Percentiles rank a stretch among this genome's conserved stretches.
phyloP scores from a whole-genome alignment of 2,329 filamentous ascomycete genomes.

The Neobulgaria alba region DNA sequence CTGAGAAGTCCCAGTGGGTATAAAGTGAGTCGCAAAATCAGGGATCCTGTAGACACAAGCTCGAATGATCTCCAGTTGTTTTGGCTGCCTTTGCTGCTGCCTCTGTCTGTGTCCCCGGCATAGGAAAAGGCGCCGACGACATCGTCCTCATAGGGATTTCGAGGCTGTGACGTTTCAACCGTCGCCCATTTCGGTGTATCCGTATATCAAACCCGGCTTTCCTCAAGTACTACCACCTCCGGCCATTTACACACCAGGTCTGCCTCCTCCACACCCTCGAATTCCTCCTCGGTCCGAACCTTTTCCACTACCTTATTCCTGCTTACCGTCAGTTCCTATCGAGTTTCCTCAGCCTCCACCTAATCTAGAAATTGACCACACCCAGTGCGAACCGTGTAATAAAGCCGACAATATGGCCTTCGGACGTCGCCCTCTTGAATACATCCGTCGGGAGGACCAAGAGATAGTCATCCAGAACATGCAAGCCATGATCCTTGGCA shows the following conservation, averaged over 20 bases:
- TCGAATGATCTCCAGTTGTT: not conserved
- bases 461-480: not conserved
- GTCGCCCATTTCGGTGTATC: too few species aligned
- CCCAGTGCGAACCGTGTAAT: too few species aligned
- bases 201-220: too few species aligned
- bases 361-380: too few species aligned
- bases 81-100: not conserved
- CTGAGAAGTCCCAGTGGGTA: not conserved
- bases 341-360: too few species aligned
- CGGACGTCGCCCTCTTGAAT: not conserved
- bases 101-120: too few species aligned
- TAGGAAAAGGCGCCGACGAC: not conserved
- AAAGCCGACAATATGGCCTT: too few species aligned
- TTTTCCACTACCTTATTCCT: too few species aligned
- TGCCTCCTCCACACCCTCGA: not conserved
- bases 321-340: too few species aligned
- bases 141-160: too few species aligned
- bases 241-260: not conserved
- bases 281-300: too few species aligned
- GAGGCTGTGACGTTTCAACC: too few species aligned
- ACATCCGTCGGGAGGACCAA: not conserved
- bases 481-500: not conserved
- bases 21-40: not conserved
- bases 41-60: not conserved
- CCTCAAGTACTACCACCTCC: not conserved